Base-by-base conservation (phyloP, 352 stramenopile species). In the Phytophthora fragariae region DNA sequence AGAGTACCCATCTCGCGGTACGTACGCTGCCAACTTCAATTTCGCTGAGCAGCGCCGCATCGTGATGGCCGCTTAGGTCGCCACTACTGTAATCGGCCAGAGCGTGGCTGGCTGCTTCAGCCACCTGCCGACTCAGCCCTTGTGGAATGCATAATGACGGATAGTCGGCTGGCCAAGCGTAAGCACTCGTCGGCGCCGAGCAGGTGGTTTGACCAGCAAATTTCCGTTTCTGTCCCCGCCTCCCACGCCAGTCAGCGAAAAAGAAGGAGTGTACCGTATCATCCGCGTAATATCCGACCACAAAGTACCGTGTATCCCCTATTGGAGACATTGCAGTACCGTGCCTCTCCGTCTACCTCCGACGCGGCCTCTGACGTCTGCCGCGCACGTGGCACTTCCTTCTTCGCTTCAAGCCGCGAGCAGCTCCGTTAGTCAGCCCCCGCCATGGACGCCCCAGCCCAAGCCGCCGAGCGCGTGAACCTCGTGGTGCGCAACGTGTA, bases 401-500 rank as follows among this genome's bases (percentile, higher is more conserved):
- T 19, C 41, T 19, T 49, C 41, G 41, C 41, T 49, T 49, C 41
- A 49, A 49, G 41, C 14, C 41, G 41, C 41, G 41, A 49, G 41
- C 10, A 49, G 41, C 41, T 49, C 41, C 19, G 19, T 21, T 27
- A 27, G 24, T 27, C 24, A 17, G 41, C 8, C 21, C n/a, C 15
- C 39, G 8, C 17, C 49, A 84, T 84, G 77, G 64, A 76, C 55
- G 54, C 57, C n/a, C 19, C 49, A 7, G 19, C 66, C 8, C 12
- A 15, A 47, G 35, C 50, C 53, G 12, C 73, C 41, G 47, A 54
- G 6, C n/a, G 9, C 49, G 85, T 96, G 50, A 87, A 83, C 57
- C 85, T 96, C 63, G 57, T 91, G 31, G 85, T 96, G 46, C 92
- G 92, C 73, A 96, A 87, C 75, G 90, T 96, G 59, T 96, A 96